Base-by-base conservation (phyloP, 371 early-diverging fungal species). In the Nematocida ironsii region DNA sequence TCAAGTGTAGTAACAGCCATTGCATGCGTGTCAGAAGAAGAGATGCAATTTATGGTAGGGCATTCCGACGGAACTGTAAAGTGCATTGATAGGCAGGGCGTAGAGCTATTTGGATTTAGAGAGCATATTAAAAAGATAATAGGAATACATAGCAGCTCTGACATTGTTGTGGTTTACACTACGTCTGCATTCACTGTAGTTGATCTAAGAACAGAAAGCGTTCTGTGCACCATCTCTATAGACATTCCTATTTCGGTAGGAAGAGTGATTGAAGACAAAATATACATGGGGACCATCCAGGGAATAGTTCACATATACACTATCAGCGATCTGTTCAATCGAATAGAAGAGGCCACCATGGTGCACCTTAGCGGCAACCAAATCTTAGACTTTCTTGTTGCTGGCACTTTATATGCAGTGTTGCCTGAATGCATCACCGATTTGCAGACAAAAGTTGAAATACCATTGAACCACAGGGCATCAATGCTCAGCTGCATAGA, bases 261-360 rank as follows among this genome's bases (percentile, higher is more conserved):
- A 11, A 67, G 27, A 27, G 47, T 68, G 16, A 5, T 47, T 9
- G 52, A 33, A 9, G 13, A n/a, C 6, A 16, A 23, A 16, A 25
- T 78, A 5, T 4, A 72, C 16, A 48, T 78, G n/a, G 67, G 80
- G 13, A 54, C 70, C 11, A 5, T 13, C 5, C 68, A 62, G 11
- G 80, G 80, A 47, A 62, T 78, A 68, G 42, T 69, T 5, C 80
- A 78, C 55, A 70, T 4, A 16, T 68, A 78, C 61, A 50, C 2
- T 11, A 48, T 60, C n/a, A 50, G 44, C n/a, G 60, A 70, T 23
- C 48, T 78, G 11, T 42, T 67, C 13, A 78, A 70, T 11, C 33
- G 56, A n/a, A 20, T 55, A 7, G 44, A 25, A 23, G 69, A 69
- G 1, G 18, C 54, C n/a, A n/a, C 6, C 2, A 23, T 73, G 23